Base-by-base conservation (phyloP, 495 filamentous ascomycete species). In the Hyaloscypha finlandica region DNA sequence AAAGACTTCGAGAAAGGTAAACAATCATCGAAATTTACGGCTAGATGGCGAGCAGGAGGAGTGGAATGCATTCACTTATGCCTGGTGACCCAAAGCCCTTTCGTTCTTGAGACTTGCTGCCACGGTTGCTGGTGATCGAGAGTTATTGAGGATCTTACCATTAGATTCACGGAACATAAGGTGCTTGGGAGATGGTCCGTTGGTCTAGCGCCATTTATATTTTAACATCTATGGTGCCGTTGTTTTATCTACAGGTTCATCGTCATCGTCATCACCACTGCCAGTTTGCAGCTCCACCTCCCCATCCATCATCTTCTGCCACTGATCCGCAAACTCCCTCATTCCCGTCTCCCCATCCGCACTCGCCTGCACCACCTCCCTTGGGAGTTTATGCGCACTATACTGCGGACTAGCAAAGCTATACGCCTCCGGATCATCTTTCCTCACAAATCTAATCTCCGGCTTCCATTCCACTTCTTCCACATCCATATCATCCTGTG, bases 331-430 rank as follows among this genome's bases (percentile, higher is more conserved):
- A 79, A 97, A 97, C 77, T 97, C 93, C 64, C 88, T 84, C 83
- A 98, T 86, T 0, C 85, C 85, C 9, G 85, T 86, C 63, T 86
- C 83, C 2, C 95, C 95, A 1, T 85, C 86, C 59, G 89, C 74
- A 56, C 91, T 90, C 2, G 95, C 95, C 73, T 99, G 93, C 22
- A 98, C 95, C 25, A 99, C 90, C 61, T 99, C 95, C 75, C 86
- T 91, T 8, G 95, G 95, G 68, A 99, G 75, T 78, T 99, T 99
- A 74, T 97, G 94, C 37, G 95, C 94, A 68, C 92, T 96, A 74
- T 96, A 98, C 76, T 94, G 91, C 19, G 92, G 85, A 11, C 92
- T 90, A 48, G 80, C 87, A 76, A 97, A 96, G 37, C 86, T 86
- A 72, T 93, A 97, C 0, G 92, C 92, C 68, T 94, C 90, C 11